Base-by-base conservation (phyloP, 495 filamentous ascomycete species). In the Tuber indicum region DNA sequence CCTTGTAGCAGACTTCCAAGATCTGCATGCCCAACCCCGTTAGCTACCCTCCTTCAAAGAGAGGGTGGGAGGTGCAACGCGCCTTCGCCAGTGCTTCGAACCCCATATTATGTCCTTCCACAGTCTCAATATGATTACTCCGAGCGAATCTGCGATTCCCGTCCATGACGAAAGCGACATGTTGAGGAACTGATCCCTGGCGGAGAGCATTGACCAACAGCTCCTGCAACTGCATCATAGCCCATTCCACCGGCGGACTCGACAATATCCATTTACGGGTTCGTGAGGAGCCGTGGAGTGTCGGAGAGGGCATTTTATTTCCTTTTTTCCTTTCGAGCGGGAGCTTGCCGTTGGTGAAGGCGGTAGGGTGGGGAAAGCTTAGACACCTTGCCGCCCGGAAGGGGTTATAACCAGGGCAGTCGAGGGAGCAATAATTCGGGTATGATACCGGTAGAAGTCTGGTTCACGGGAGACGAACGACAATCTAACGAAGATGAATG, bases 161-260 rank as follows among this genome's bases (percentile, higher is more conserved):
- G 84, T 99, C 96, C 96, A 98, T 98, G 75, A 97, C 94, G 82
- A 99, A 98, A 10, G 96, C 96, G 73, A 99, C 90, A 90, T 99
- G 96, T 78, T 91, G 90, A 21, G 96, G 96, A 72, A 99, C 90
- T 12, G 94, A 93, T 6, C 96, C 96, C 85, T 97, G 94, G 75
- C 90, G 91, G 46, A 98, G 86, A 32, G 94, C 92, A 73, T 93
- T 93, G 82, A 98, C 93, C 74, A 98, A 88, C 74, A 96, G 86
- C 78, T 94, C 91, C 79, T 93, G 91, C 17, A 94, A 85, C 76
- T 89, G 88, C 45, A 87, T 88, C 49, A 94, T 87, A 19, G 87
- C 89, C 89, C 92, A 97, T 88, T 97, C 94, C 74, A 92, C 89
- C 7, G 95, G 96, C 3, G 96, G 96, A 44, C 93, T 97, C 76